A percentile compares a stretch with the other conserved stretches of the same genome.
Conservation (phyloP, 768 basidiomycete genomes). For the Boletus rufocinnamomeus region DNA sequence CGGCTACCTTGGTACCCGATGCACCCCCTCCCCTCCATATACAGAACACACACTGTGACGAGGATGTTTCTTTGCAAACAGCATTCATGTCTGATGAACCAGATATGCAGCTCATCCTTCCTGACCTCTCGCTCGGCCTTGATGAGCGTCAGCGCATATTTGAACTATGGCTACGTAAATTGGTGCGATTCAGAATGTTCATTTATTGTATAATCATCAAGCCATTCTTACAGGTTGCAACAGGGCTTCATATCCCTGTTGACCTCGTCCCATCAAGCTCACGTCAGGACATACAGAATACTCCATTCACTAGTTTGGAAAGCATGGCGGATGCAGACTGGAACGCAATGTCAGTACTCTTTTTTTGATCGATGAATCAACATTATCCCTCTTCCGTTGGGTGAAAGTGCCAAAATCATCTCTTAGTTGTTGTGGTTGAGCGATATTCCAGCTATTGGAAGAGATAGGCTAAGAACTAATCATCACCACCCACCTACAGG, state of each 20-base stretch:
- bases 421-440: no score
- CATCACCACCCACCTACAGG: not conserved
- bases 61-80: not conserved
- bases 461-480: not conserved
- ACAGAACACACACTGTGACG: no score
- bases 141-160: not conserved
- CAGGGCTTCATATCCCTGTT: not conserved
- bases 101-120: not conserved
- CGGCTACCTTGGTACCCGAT: not conserved
- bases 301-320: not conserved
- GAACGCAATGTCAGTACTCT: not conserved
- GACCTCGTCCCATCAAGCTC: not conserved
- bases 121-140: not conserved
- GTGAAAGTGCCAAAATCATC: no score
- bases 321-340: no score
- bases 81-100: not conserved
- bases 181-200: not conserved
- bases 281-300: not conserved
- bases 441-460: no score
- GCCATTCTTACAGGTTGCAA: not conserved
- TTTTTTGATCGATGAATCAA: no score
- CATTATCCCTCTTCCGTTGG: no score
- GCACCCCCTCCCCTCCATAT: not conserved
- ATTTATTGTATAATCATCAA: no score
- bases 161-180: not conserved